Conservation (phyloP, 371 early-diverging fungal species). For the Apophysomyces trapeziformis region DNA sequence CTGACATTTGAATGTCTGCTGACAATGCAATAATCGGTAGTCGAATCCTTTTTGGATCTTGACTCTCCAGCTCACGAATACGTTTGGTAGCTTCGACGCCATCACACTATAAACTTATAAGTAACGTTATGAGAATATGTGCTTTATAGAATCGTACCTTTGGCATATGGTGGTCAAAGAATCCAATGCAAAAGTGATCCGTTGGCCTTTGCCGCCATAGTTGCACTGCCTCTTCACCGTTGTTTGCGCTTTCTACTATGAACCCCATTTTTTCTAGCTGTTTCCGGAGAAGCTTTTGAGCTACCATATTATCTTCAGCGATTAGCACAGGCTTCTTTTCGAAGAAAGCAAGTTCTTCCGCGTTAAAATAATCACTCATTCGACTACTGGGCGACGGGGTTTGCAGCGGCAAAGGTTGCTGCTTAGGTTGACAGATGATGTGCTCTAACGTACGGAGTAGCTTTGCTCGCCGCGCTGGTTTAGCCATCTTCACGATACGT, state of each 20-base stretch:
- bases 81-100: conserved; percentile 63
- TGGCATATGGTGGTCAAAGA: conserved; percentile 61
- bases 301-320: conserved; percentile 56
- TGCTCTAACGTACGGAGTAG: conserved; percentile 46
- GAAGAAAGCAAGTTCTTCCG: conserved; percentile 40
- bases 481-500: conserved; percentile 56
- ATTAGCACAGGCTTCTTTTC: conserved; percentile 45
- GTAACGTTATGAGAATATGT: not conserved
- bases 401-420: conserved; percentile 1
- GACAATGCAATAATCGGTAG: conserved; percentile 65
- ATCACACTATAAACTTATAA: conserved; percentile 40
- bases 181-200: conserved; percentile 45
- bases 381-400: conserved; percentile 17
- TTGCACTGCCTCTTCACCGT: conserved; percentile 52
- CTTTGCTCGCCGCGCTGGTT: conserved; percentile 59
- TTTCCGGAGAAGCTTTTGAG: conserved; percentile 47
- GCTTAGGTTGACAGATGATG: conserved; percentile 32
- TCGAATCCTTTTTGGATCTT: conserved; percentile 22
- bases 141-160: conserved; percentile 26
- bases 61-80: conserved; percentile 43
- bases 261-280: conserved; percentile 56
- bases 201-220: conserved; percentile 39
- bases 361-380: conserved; percentile 43
- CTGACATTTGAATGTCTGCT: conserved; percentile 59
- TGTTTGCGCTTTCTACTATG: conserved; percentile 49